These are phyloP conservation scores for Boletus putidus DNA, from an alignment of 1,284 basidiomycete species.

Conservation along the genomic window DNA sequence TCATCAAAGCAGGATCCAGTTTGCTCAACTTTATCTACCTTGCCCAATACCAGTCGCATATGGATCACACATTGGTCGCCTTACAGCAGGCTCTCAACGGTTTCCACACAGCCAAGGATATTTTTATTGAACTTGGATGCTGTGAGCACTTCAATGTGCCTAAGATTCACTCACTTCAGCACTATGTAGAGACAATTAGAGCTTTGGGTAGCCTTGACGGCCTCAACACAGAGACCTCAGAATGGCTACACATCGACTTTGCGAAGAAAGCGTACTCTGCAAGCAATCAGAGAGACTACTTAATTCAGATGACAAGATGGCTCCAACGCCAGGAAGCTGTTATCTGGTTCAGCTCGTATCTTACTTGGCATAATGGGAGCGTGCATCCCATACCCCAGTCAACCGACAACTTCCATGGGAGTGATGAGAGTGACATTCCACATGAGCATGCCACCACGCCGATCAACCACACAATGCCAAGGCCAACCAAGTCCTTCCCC, in stretches of 20 bases:
- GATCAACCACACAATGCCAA: too few species aligned
- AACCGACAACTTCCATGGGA: too few species aligned
- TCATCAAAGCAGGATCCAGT: background rate
- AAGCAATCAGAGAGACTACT: constrained; percentile 10
- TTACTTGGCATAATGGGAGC: too few species aligned
- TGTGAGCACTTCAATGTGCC: constrained; percentile 15
- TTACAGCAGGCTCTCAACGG: background rate
- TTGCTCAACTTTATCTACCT: background rate
- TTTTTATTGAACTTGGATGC: background rate
- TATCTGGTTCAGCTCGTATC: background rate
- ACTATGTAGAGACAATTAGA: constrained; percentile 12
- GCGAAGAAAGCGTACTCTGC: constrained; percentile 17
- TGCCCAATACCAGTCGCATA: background rate
- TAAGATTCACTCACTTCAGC: constrained; percentile 22
- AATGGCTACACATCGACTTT: constrained; percentile 21
- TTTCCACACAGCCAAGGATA: background rate
- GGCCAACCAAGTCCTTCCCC: too few species aligned
- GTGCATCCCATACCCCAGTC: too few species aligned
- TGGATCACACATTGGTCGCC: rapidly evolving
- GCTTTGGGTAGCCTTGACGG: constrained; percentile 11
- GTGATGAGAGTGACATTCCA: too few species aligned
- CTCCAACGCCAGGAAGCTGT: background rate
- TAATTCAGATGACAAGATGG: background rate
- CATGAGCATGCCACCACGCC: too few species aligned
- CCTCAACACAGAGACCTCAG: constrained; percentile 18